Evolutionary conservation across 106 monocot genomes (phyloP).

Genomic region (Cymbidium sinense): DNA sequence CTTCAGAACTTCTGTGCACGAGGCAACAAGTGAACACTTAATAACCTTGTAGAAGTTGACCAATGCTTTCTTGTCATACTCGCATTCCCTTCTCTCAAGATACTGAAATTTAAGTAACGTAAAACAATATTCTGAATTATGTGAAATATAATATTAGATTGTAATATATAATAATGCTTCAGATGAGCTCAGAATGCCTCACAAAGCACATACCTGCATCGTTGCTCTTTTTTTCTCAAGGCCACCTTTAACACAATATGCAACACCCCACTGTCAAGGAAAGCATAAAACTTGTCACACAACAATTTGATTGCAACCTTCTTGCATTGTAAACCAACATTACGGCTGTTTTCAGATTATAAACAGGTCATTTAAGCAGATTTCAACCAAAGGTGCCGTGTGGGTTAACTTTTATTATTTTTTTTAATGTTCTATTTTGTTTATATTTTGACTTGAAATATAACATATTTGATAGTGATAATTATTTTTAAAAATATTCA

Average conservation of each 20-base stretch:
- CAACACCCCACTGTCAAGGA: slow-evolving; percentile 68
- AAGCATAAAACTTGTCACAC: not conserved
- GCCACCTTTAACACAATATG: slow-evolving; percentile 63
- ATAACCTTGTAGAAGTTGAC: slow-evolving; percentile 69
- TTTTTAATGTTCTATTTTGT: too few relatives aligned
- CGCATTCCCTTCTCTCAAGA: slow-evolving; percentile 88
- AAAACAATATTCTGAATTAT: not conserved
- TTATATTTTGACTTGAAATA: too few relatives aligned
- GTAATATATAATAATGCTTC: not conserved
- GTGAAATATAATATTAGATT: not conserved
- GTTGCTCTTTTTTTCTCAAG: slow-evolving; percentile 49
- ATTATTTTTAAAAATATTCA: too few relatives aligned
- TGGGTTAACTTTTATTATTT: too few relatives aligned
- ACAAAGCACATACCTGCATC: slow-evolving; percentile 42
- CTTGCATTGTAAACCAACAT: not conserved
- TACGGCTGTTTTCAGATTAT: not conserved
- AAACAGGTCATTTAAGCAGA: not conserved
- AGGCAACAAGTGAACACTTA: not conserved
- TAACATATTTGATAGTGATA: too few relatives aligned
- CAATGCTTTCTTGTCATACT: slow-evolving; percentile 66
- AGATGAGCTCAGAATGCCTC: not conserved
- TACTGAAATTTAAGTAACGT: slow-evolving; percentile 37
- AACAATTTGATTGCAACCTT: not conserved
- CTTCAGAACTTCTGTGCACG: not conserved
- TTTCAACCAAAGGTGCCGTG: not conserved